phyloP scores from a whole-genome alignment of 1,284 basidiomycete species.

The Meira miltonrushii region DNA sequence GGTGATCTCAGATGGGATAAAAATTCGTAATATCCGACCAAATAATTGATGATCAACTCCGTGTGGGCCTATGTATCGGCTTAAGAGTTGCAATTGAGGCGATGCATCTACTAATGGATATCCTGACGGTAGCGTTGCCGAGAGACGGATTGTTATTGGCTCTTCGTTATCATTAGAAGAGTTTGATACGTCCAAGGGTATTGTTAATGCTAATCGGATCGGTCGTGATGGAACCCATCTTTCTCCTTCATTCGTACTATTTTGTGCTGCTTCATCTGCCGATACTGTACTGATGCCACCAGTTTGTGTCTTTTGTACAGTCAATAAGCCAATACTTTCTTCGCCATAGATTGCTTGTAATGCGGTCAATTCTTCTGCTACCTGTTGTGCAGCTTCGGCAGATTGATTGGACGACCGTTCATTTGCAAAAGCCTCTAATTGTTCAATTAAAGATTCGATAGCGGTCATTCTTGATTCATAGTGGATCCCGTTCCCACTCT shows the following conservation, averaged over 20 bases:
- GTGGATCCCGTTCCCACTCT: no score
- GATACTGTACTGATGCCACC: background rate
- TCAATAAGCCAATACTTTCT: slow-evolving; percentile 24
- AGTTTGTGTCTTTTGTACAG: background rate
- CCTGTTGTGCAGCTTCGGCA: slow-evolving; percentile 20
- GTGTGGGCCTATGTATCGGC: slow-evolving; percentile 40
- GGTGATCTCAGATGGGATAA: slow-evolving; percentile 4
- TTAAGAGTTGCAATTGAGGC: slow-evolving; percentile 47
- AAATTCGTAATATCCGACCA: slow-evolving; percentile 40
- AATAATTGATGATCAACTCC: slow-evolving; percentile 43
- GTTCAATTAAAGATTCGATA: no score
- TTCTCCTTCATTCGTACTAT: background rate
- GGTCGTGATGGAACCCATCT: slow-evolving; percentile 23
- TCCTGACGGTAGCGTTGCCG: slow-evolving; percentile 34
- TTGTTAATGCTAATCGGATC: slow-evolving; percentile 25
- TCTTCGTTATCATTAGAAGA: slow-evolving; percentile 3
- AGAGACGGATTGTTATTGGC: slow-evolving; percentile 25
- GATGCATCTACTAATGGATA: slow-evolving; percentile 30
- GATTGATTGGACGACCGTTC: no score
- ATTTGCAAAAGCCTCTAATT: no score
- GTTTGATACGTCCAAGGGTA: slow-evolving; percentile 18
- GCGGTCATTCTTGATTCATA: no score
- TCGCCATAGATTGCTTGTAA: slow-evolving; percentile 46
- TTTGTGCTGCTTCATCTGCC: background rate
- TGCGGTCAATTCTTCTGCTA: slow-evolving; percentile 42